Percentiles rank a stretch among this genome's conserved stretches.
phyloP scores from a whole-genome alignment of 2,329 filamentous ascomycete genomes.

The Coniella lustricola region DNA sequence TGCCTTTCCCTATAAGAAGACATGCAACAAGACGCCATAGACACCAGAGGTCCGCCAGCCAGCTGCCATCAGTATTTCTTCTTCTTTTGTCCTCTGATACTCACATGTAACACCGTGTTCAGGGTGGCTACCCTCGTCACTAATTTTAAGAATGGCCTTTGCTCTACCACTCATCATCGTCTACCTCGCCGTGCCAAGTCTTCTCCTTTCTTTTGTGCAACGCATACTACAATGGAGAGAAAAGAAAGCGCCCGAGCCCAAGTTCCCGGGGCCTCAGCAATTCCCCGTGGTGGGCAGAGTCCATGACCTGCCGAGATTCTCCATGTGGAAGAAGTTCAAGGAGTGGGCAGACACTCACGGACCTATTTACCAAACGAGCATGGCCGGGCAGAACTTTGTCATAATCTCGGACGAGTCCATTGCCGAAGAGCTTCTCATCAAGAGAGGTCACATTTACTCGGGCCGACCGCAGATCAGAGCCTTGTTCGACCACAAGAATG shows the following conservation, averaged over 20 bases:
- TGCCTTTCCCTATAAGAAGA: no score
- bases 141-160: constrained; percentile 29
- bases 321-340: constrained; percentile 45
- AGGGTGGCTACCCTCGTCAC: neutral
- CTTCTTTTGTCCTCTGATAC: no score
- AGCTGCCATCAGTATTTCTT: no score
- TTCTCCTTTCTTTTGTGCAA: constrained; percentile 35
- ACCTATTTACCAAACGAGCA: constrained; percentile 37
- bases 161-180: constrained; percentile 29
- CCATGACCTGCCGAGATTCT: constrained; percentile 39
- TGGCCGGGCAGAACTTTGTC: constrained; percentile 33
- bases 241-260: constrained; percentile 19
- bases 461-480: constrained; percentile 44
- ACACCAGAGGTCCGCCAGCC: no score
- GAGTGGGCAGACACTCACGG: constrained; percentile 37
- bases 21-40: no score
- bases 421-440: constrained; percentile 41
- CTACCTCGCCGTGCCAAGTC: constrained; percentile 38
- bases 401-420: constrained; percentile 42
- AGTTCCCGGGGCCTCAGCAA: constrained; percentile 39
- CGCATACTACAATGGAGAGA: constrained; percentile 31
- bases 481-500: constrained; percentile 41
- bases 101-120: no score
- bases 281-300: constrained; percentile 42
- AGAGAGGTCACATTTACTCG: constrained; percentile 42